A percentile compares a stretch with the other conserved stretches of the same genome.
These are phyloP conservation scores for Diaporthe ilicicola DNA, from an alignment of 2,329 filamentous ascomycete genomes.

Conservation along the genomic window DNA sequence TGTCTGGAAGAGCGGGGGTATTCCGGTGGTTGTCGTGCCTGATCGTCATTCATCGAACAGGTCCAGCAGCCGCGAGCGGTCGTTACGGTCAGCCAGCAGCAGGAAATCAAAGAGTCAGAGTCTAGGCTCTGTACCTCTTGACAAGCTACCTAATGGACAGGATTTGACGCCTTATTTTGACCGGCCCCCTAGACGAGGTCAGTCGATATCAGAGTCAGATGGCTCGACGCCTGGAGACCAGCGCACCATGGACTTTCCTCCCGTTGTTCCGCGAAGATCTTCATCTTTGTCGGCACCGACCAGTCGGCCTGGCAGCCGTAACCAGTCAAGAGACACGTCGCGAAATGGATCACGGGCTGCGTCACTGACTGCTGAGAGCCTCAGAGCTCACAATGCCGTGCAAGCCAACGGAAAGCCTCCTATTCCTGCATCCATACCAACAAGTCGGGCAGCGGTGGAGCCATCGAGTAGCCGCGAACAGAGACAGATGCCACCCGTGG, in stretches of 20 bases:
- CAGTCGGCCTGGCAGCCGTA: conserved; percentile 49
- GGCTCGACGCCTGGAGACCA: conserved; percentile 54
- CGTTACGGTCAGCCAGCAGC: conserved; percentile 69
- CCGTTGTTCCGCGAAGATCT: conserved; percentile 62
- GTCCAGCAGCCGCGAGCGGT: conserved; percentile 58
- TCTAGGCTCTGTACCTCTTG: conserved; percentile 55
- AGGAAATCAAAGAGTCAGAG: conserved; percentile 64
- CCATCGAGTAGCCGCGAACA: conserved; percentile 19
- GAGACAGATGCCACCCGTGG: conserved; percentile 37
- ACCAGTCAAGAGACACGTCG: conserved; percentile 21
- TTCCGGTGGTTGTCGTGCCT: conserved; percentile 70
- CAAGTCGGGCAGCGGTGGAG: not conserved
- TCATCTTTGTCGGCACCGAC: conserved; percentile 71
- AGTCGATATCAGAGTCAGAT: conserved; percentile 58
- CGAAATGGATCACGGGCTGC: conserved; percentile 59
- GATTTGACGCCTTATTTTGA: conserved; percentile 55
- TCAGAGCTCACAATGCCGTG: conserved; percentile 60
- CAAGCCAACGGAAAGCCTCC: not conserved
- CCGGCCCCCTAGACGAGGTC: conserved; percentile 49
- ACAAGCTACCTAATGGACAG: conserved; percentile 51
- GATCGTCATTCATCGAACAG: conserved; percentile 64
- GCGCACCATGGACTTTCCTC: conserved; percentile 68
- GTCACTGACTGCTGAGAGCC: conserved; percentile 66
- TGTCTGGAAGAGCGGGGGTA: conserved; percentile 65
- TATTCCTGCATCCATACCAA: conserved; percentile 37